A percentile compares a stretch with the other conserved stretches of the same genome.
phyloP scores from a whole-genome alignment of 495 filamentous ascomycete species.

The Penicillium cosmopolitanum region DNA sequence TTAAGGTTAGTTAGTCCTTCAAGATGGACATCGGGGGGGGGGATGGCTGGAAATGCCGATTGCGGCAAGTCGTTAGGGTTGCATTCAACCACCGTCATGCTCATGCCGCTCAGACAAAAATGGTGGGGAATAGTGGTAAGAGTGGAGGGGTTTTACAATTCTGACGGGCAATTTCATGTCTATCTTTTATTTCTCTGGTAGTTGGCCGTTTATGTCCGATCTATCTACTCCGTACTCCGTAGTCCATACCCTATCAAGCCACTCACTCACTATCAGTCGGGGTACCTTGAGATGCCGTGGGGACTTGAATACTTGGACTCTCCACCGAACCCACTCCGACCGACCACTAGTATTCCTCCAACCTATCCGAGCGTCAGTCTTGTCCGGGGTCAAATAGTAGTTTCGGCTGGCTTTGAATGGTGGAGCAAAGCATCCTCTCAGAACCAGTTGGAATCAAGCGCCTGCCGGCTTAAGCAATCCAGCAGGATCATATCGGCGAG shows the following conservation, averaged over 20 bases:
- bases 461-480: constrained; percentile 19
- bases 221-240: neutral
- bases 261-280: neutral
- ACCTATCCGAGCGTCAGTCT: neutral
- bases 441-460: constrained; percentile 19
- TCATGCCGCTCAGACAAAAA: constrained; percentile 1
- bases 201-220: neutral
- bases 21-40: neutral
- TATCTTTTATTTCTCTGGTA: neutral
- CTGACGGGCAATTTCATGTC: neutral
- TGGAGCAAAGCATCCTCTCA: constrained; percentile 12
- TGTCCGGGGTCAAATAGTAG: neutral
- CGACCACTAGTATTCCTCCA: neutral
- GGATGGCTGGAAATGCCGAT: constrained; percentile 6
- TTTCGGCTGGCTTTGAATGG: neutral
- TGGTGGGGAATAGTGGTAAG: neutral
- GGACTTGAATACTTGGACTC: neutral
- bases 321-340: neutral
- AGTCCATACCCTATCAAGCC: neutral
- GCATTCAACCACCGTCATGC: constrained; percentile 10
- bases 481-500: constrained; percentile 23
- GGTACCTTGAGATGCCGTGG: neutral
- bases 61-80: constrained; percentile 13
- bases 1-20: neutral
- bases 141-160: neutral